A percentile compares a stretch with the other conserved stretches of the same genome.
These are phyloP conservation scores for Calocybe indica DNA, from an alignment of 768 basidiomycete genomes.

Conservation along the genomic window DNA sequence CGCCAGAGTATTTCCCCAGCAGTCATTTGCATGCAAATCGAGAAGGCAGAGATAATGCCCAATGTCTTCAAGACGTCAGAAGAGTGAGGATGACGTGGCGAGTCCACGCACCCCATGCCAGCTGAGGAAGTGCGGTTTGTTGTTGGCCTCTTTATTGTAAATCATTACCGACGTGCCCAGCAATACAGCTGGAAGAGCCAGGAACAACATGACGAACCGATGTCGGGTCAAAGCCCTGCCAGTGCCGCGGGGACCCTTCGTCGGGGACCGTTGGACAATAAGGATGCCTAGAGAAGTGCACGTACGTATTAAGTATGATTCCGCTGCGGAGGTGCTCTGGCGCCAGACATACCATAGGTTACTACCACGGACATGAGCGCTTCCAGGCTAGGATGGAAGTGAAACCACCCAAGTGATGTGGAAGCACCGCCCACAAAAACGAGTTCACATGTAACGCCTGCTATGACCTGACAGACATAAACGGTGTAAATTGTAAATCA, in stretches of 20 bases:
- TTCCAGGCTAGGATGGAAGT: too few species aligned
- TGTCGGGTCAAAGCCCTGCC: constrained; percentile 55
- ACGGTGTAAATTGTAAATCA: too few species aligned
- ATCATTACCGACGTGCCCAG: constrained; percentile 58
- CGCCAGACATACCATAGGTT: too few species aligned
- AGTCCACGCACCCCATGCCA: constrained; percentile 64
- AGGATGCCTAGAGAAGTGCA: constrained; percentile 45
- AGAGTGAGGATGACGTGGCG: not conserved
- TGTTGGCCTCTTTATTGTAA: constrained; percentile 51
- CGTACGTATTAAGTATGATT: too few species aligned
- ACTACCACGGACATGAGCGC: too few species aligned
- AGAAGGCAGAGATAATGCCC: constrained; percentile 55
- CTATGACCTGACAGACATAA: too few species aligned
- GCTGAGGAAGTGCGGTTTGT: constrained; percentile 53
- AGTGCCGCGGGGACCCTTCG: constrained; percentile 56
- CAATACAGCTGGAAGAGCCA: constrained; percentile 52
- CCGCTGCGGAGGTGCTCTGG: not conserved
- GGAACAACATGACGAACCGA: constrained; percentile 50
- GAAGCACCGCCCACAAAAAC: too few species aligned
- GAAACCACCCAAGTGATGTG: too few species aligned
- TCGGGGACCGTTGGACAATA: constrained; percentile 70
- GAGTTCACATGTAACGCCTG: too few species aligned
- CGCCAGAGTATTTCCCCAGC: constrained; percentile 32
- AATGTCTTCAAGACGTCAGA: constrained; percentile 36
- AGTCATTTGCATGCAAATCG: constrained; percentile 55